Evolutionary conservation across 495 filamentous ascomycete species (phyloP).

Genomic region (Sphaerosporella brunnea): DNA sequence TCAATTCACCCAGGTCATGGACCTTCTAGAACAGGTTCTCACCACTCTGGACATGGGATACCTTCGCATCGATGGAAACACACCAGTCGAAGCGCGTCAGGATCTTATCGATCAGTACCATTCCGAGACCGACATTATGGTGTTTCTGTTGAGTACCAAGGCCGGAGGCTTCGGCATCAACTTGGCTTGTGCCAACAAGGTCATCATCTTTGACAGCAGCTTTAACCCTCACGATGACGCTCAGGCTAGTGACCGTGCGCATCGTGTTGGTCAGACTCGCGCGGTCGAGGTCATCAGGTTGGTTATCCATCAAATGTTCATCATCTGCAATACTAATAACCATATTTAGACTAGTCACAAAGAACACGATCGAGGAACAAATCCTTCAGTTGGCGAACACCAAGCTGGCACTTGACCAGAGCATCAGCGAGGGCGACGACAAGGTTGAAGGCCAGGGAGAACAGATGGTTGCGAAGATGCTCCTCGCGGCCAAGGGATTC

Average conservation of each 20-base stretch:
- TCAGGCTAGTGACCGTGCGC: slow-evolving; percentile 90
- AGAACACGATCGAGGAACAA: slow-evolving; percentile 78
- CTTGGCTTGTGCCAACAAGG: slow-evolving; percentile 84
- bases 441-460: slow-evolving; percentile 38
- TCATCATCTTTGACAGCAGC: slow-evolving; percentile 85
- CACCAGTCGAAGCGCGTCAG: slow-evolving; percentile 65
- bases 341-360: slow-evolving; percentile 49
- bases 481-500: slow-evolving; percentile 26
- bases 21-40: slow-evolving; percentile 70
- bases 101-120: slow-evolving; percentile 74
- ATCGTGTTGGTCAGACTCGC: slow-evolving; percentile 76
- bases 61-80: slow-evolving; percentile 69
- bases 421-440: slow-evolving; percentile 39
- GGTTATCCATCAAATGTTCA: background rate
- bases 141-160: slow-evolving; percentile 83
- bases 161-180: slow-evolving; percentile 94
- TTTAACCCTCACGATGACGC: slow-evolving; percentile 96
- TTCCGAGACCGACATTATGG: slow-evolving; percentile 55
- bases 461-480: slow-evolving; percentile 49
- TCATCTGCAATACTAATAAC: slow-evolving; percentile 1
- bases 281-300: slow-evolving; percentile 60
- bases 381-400: slow-evolving; percentile 77
- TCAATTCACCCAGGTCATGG: slow-evolving; percentile 78
- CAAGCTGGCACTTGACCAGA: slow-evolving; percentile 79
- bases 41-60: slow-evolving; percentile 55